phyloP scores from a whole-genome alignment of 148 eudicot species.

The Persicaria maculosa region DNA sequence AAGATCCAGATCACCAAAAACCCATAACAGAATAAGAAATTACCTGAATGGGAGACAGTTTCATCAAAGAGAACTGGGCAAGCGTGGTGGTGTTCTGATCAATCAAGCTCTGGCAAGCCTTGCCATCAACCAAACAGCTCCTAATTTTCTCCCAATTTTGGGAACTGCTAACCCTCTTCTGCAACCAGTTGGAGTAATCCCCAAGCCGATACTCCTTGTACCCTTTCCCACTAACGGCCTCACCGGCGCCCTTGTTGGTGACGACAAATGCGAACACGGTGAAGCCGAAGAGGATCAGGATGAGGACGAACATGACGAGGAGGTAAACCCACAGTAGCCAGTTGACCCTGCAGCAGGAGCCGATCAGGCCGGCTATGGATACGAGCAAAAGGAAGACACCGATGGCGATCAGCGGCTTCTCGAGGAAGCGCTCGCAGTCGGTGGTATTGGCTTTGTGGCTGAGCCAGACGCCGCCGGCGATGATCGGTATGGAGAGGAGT shows the following conservation, averaged over 20 bases:
- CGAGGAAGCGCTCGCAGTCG: constrained; percentile 26
- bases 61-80: constrained; percentile 20
- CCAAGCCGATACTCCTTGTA: constrained; percentile 35
- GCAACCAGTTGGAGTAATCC: constrained; percentile 42
- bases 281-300: constrained; percentile 24
- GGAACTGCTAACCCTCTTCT: constrained; percentile 29
- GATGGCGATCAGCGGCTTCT: constrained; percentile 23
- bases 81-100: constrained; percentile 14
- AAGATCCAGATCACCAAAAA: neutral
- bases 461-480: constrained; percentile 4
- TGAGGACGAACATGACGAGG: constrained; percentile 23
- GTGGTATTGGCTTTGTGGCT: constrained; percentile 11
- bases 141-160: constrained; percentile 32
- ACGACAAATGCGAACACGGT: constrained; percentile 31
- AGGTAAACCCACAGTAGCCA: constrained; percentile 31
- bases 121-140: constrained; percentile 43
- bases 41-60: constrained; percentile 38
- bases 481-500: neutral
- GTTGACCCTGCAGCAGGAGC: constrained; percentile 27
- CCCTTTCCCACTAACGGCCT: constrained; percentile 34
- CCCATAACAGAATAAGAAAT: neutral
- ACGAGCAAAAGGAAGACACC: constrained; percentile 24
- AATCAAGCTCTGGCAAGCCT: constrained; percentile 22
- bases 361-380: constrained; percentile 31
- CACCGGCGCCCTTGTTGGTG: constrained; percentile 43